A percentile compares a stretch with the other conserved stretches of the same genome.
Conservation (phyloP, 169 alveolate species). For the Cryptosporidium canis region DNA sequence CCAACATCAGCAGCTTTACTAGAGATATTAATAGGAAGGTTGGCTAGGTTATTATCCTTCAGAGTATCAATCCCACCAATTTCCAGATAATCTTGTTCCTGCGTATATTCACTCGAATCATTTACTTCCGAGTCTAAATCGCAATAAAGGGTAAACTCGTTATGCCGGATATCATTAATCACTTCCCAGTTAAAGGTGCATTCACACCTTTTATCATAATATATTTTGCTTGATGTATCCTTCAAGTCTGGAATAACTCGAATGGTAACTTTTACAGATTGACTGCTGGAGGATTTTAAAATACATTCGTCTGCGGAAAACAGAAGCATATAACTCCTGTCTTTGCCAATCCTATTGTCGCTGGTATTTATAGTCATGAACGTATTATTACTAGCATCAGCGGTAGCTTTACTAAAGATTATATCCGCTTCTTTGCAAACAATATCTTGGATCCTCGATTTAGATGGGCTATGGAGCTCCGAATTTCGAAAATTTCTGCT, state of each 20-base stretch:
- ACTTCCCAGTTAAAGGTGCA: not conserved
- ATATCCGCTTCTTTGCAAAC: conserved; percentile 22
- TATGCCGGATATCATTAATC: not conserved
- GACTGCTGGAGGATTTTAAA: conserved; percentile 1
- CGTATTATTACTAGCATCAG: not conserved
- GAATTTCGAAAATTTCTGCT: not conserved
- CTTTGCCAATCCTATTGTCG: not conserved
- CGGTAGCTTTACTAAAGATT: not conserved
- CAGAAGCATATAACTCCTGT: not conserved
- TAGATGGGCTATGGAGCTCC: not conserved
- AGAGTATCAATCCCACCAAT: not conserved
- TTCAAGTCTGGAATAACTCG: not conserved
- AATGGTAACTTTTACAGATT: not conserved
- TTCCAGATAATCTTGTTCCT: not conserved
- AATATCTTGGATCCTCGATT: not conserved
- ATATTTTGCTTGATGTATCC: not conserved
- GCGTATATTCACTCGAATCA: not conserved
- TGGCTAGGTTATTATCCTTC: not conserved
- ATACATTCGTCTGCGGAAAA: conserved; percentile 28
- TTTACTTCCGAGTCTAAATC: not conserved
- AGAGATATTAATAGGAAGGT: not conserved
- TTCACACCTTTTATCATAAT: not conserved
- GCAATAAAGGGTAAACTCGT: not conserved
- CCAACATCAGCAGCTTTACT: not conserved
- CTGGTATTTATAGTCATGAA: not conserved